Percentiles rank a stretch among this genome's conserved stretches.
Evolutionary conservation across 805 yeast genomes (phyloP).

Genomic region (Ogataea allantospora): DNA sequence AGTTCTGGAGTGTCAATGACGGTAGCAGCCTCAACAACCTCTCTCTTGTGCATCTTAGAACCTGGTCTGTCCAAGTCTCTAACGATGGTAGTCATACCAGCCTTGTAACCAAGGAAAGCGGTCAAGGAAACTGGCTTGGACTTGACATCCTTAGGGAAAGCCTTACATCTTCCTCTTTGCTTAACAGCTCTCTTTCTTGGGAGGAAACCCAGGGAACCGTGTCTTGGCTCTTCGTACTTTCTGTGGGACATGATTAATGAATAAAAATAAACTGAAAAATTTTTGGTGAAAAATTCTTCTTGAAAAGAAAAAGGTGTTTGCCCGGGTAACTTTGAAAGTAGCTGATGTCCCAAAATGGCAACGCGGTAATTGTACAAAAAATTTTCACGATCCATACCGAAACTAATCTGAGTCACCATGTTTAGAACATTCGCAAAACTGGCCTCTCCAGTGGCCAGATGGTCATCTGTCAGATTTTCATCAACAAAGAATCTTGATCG

Average conservation of each 20-base stretch:
- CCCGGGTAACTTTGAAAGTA: constrained; percentile 11
- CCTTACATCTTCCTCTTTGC: constrained; percentile 98
- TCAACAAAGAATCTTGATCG: constrained; percentile 51
- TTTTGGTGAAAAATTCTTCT: constrained; percentile 1
- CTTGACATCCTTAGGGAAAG: constrained; percentile 99
- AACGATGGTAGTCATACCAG: constrained; percentile 99
- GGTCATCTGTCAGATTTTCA: constrained; percentile 21
- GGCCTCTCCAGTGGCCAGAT: constrained; percentile 12
- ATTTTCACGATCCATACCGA: constrained; percentile 17
- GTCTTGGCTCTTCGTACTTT: constrained; percentile 99
- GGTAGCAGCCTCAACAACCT: constrained; percentile 98
- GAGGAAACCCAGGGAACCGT: constrained; percentile 99
- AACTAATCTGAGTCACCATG: constrained; percentile 8
- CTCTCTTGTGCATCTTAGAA: constrained; percentile 99
- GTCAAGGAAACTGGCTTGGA: constrained; percentile 98
- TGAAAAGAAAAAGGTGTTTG: constrained; percentile 8
- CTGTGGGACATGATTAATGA: constrained; percentile 88
- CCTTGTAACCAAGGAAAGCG: constrained; percentile 99
- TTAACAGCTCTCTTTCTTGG: constrained; percentile 99
- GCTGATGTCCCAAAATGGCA: constrained; percentile 19
- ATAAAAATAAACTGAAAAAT: constrained; percentile 10
- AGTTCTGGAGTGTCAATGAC: constrained; percentile 99
- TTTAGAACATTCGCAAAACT: constrained; percentile 6
- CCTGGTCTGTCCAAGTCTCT: constrained; percentile 99
- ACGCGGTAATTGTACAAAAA: constrained; percentile 24